phyloP scores from a whole-genome alignment of 2,329 filamentous ascomycete species.

The Fusarium compactum region DNA sequence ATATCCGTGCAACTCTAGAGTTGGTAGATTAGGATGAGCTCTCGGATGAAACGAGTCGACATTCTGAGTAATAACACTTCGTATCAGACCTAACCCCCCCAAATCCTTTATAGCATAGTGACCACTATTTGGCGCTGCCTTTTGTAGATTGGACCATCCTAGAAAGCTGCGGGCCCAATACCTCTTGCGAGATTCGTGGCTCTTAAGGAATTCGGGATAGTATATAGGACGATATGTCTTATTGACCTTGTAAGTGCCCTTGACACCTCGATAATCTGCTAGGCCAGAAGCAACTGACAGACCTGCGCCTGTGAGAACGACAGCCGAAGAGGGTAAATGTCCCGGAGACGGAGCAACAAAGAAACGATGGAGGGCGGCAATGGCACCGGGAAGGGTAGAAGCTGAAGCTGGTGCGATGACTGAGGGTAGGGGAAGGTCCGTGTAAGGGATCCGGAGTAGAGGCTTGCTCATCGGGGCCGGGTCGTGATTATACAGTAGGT shows the following conservation, averaged over 20 bases:
- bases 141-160: conserved; percentile 86
- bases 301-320: conserved; percentile 81
- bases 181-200: conserved; percentile 86
- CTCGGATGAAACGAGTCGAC: conserved; percentile 92
- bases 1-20: conserved; percentile 92
- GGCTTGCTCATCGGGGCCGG: conserved; percentile 70
- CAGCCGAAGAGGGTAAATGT: conserved; percentile 61
- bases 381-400: conserved; percentile 75
- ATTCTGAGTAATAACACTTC: conserved; percentile 90
- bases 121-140: conserved; percentile 81
- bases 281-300: conserved; percentile 94
- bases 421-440: conserved; percentile 81
- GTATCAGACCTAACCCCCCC: conserved; percentile 77
- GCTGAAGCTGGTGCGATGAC: conserved; percentile 80
- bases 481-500: neutral
- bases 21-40: conserved; percentile 80
- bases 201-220: conserved; percentile 86
- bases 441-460: conserved; percentile 91
- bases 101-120: conserved; percentile 83
- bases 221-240: conserved; percentile 92
- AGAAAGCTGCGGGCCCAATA: conserved; percentile 98
- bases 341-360: conserved; percentile 70
- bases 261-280: conserved; percentile 89
- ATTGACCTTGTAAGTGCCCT: conserved; percentile 94
- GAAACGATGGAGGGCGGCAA: conserved; percentile 82